Evolutionary conservation across 495 filamentous ascomycete genomes (phyloP), one percentile per base, ranked within the genome.

Genomic region (Viridothelium virens): DNA sequence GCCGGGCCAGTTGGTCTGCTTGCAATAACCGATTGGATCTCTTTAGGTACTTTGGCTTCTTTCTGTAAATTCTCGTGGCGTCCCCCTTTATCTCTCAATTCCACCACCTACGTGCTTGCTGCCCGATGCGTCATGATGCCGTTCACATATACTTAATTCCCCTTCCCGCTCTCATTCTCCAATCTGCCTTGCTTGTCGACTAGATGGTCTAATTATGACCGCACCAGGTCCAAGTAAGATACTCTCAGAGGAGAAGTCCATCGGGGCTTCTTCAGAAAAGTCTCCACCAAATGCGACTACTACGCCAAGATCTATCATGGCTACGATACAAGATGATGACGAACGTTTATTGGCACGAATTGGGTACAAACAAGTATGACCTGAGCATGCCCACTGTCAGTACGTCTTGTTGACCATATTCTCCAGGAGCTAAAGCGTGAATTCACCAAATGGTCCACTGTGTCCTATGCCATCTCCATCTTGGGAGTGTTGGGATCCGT

Each of bases 391-490:
- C 38, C 14, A 36, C 12, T 48, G 18, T 64, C 38, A 63, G 33
- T 62, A 11, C 65, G 82, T 46, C 18, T 16, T 44, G 25, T 62
- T 47, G 10, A 61, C 2, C 70, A 38, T 38, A 18, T 2, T 14
- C 7, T 25, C 5, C 56, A 78, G 87, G 87, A 88, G 73, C 67
- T 90, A 5, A 77, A 78, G 64, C 80, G 87, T 48, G 85, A 90
- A 63, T 89, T 90, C 70, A 88, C 83, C 4, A 87, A 85, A 80
- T 89, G 85, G 85, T 89, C 87, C 3, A 90, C 87, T 1, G 78
- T 89, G 7, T 90, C 87, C 9, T 90, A 89, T 76, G 87, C 87
- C 50, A 87, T 90, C 73, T 89, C 86, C 36, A 87, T 90, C 65
- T 74, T 89, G 1, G 87, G 87, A 9, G 86, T 90, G 1, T 75